phyloP scores from a whole-genome alignment of 2,329 filamentous ascomycete species.

The Malbranchea cinnamomea region DNA sequence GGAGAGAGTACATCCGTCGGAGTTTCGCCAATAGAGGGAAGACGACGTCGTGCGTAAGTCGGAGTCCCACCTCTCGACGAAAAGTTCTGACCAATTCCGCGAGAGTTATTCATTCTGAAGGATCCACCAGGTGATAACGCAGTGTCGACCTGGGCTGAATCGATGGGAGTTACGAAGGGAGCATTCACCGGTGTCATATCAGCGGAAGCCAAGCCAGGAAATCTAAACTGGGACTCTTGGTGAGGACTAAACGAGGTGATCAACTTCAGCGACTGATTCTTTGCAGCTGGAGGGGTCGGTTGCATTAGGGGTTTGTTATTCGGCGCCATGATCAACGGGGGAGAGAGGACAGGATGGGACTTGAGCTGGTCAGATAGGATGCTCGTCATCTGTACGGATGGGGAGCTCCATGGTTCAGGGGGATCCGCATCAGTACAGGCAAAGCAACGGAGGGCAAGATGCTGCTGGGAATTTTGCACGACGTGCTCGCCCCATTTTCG shows the following conservation, averaged over 20 bases:
- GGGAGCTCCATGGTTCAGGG: slow-evolving; percentile 75
- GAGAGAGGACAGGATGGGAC: slow-evolving; percentile 32
- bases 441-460: slow-evolving; percentile 83
- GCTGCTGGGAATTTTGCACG: slow-evolving; percentile 71
- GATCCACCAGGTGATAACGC: slow-evolving; percentile 52
- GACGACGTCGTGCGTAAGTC: slow-evolving; percentile 46
- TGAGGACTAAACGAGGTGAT: slow-evolving; percentile 67
- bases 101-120: slow-evolving; percentile 41
- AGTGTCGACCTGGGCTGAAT: slow-evolving; percentile 49
- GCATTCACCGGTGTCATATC: slow-evolving; percentile 58
- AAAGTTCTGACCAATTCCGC: slow-evolving; percentile 53
- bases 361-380: slow-evolving; percentile 28
- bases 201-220: slow-evolving; percentile 40
- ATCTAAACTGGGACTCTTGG: slow-evolving; percentile 41
- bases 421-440: slow-evolving; percentile 79
- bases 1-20: slow-evolving; percentile 37
- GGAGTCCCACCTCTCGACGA: slow-evolving; percentile 50
- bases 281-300: slow-evolving; percentile 40
- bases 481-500: slow-evolving; percentile 92
- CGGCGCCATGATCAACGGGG: slow-evolving; percentile 46
- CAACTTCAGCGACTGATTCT: slow-evolving; percentile 72
- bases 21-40: slow-evolving; percentile 64
- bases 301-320: slow-evolving; percentile 25
- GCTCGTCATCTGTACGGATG: slow-evolving; percentile 52
- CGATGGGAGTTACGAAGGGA: slow-evolving; percentile 75